These are phyloP conservation scores for Coemansia sp. DNA, from an alignment of 192 early-diverging fungal genomes.

Conservation along the genomic window DNA sequence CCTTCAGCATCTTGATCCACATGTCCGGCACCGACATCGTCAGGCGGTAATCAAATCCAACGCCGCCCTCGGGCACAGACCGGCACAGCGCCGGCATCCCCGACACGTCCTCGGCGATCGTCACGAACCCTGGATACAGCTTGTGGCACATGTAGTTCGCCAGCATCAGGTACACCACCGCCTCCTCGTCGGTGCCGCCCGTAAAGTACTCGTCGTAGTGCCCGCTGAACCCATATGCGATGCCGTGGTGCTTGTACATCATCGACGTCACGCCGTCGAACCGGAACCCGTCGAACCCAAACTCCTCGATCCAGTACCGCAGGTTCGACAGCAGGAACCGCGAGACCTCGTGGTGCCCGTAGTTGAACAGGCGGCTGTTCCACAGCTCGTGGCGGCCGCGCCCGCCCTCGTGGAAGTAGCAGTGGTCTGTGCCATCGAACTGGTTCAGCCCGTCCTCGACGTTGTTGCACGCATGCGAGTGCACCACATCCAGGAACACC, in stretches of 20 bases:
- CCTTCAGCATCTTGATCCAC: conserved; percentile 99
- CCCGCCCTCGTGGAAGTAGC: conserved; percentile 90
- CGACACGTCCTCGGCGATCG: conserved; percentile 97
- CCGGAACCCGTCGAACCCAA: conserved; percentile 92
- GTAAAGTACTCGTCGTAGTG: conserved; percentile 94
- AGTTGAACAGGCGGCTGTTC: conserved; percentile 95
- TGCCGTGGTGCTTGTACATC: conserved; percentile 95
- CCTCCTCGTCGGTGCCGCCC: conserved; percentile 73
- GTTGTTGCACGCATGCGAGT: conserved; percentile 96
- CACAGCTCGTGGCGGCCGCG: conserved; percentile 89
- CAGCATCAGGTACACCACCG: conserved; percentile 87
- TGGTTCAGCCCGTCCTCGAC: conserved; percentile 90
- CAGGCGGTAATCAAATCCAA: conserved; percentile 96
- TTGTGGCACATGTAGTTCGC: conserved; percentile 83
- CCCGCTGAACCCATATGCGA: conserved; percentile 89
- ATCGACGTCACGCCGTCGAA: conserved; percentile 98
- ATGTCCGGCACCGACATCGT: conserved; percentile 97
- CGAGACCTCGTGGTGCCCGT: conserved; percentile 84
- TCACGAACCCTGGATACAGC: conserved; percentile 77
- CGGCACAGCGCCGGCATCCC: conserved; percentile 97
- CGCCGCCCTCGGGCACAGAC: conserved; percentile 76
- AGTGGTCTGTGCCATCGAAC: conserved; percentile 95
- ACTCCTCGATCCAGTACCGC: conserved; percentile 90
- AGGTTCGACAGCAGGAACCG: conserved; percentile 95
- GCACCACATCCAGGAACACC: conserved; percentile 91